These are phyloP conservation scores for Allantophomopsis cytisporea DNA, from an alignment of 2,329 filamentous ascomycete genomes.

Conservation along the genomic window DNA sequence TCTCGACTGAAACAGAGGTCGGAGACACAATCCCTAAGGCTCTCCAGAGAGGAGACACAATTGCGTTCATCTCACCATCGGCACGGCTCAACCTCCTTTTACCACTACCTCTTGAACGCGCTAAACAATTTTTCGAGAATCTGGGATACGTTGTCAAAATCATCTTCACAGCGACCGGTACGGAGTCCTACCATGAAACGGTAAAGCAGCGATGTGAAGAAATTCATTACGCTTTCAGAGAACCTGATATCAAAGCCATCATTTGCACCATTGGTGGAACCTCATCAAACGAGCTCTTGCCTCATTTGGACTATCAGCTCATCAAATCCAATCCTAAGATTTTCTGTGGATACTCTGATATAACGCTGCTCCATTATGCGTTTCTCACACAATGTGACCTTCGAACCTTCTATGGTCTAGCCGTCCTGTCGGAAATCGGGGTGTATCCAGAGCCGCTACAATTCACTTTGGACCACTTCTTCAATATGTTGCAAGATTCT, in stretches of 20 bases:
- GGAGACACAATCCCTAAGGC: slow-evolving; percentile 6
- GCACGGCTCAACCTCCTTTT: slow-evolving; percentile 13
- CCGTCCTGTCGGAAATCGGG: slow-evolving; percentile 11
- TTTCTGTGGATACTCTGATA: slow-evolving; percentile 18
- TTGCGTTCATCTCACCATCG: slow-evolving; percentile 18
- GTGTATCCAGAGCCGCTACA: slow-evolving; percentile 8
- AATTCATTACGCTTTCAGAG: slow-evolving; percentile 12
- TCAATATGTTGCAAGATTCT: slow-evolving; percentile 4
- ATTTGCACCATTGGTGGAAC: slow-evolving; percentile 15
- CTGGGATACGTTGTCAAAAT: slow-evolving; percentile 9
- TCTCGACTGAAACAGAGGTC: no score
- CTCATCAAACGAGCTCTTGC: slow-evolving; percentile 14
- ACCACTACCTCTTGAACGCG: slow-evolving; percentile 7
- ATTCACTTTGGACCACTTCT: slow-evolving; percentile 11
- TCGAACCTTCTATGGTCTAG: slow-evolving; percentile 17
- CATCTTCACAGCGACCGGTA: slow-evolving; percentile 5
- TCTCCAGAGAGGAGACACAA: slow-evolving; percentile 13
- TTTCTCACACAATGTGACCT: slow-evolving; percentile 9
- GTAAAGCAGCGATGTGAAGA: slow-evolving; percentile 8
- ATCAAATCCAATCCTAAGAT: slow-evolving; percentile 17
- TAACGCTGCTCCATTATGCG: slow-evolving; percentile 15
- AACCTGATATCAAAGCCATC: slow-evolving; percentile 12
- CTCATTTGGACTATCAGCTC: slow-evolving; percentile 14
- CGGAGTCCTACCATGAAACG: slow-evolving; percentile 1
- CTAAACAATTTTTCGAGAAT: slow-evolving; percentile 4